phyloP scores from a whole-genome alignment of 2,329 filamentous ascomycete genomes.

The Gyromitra esculenta region DNA sequence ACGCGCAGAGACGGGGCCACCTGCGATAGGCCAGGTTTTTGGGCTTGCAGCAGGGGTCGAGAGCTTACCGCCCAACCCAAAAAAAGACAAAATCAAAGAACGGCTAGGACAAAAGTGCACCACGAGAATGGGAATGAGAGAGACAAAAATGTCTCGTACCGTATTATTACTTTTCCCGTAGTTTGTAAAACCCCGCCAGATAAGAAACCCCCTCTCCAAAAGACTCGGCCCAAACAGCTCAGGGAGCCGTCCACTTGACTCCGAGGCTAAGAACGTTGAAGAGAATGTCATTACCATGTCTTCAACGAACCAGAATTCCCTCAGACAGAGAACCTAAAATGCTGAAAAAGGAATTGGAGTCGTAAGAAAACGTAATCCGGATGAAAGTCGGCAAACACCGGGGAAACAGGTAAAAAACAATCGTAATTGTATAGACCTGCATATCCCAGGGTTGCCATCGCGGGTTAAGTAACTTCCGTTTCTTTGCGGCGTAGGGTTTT shows the following conservation, averaged over 20 bases:
- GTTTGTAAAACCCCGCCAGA: slow-evolving; percentile 35
- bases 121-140: slow-evolving; percentile 17
- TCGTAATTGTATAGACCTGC: slow-evolving; percentile 43
- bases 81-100: slow-evolving; percentile 38
- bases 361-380: slow-evolving; percentile 43
- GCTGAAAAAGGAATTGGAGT: slow-evolving; percentile 27
- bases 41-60: slow-evolving; percentile 20
- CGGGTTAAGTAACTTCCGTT: slow-evolving; percentile 48
- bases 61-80: slow-evolving; percentile 47
- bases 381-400: slow-evolving; percentile 50
- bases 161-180: slow-evolving; percentile 36
- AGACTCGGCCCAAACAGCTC: slow-evolving; percentile 18
- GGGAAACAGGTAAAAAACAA: slow-evolving; percentile 40
- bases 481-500: slow-evolving; percentile 20
- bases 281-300: slow-evolving; percentile 40
- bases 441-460: slow-evolving; percentile 46
- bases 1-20: slow-evolving; percentile 51
- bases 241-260: slow-evolving; percentile 25
- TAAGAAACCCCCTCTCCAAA: slow-evolving; percentile 29
- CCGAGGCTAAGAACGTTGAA: slow-evolving; percentile 16
- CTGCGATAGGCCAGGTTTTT: slow-evolving; percentile 45
- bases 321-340: slow-evolving; percentile 18
- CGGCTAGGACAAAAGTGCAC: slow-evolving; percentile 4
- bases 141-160: slow-evolving; percentile 39
- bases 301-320: slow-evolving; percentile 43